Base-by-base conservation (phyloP, 176 grass and related monocot genomes). In the Rhynchospora tenuis region DNA sequence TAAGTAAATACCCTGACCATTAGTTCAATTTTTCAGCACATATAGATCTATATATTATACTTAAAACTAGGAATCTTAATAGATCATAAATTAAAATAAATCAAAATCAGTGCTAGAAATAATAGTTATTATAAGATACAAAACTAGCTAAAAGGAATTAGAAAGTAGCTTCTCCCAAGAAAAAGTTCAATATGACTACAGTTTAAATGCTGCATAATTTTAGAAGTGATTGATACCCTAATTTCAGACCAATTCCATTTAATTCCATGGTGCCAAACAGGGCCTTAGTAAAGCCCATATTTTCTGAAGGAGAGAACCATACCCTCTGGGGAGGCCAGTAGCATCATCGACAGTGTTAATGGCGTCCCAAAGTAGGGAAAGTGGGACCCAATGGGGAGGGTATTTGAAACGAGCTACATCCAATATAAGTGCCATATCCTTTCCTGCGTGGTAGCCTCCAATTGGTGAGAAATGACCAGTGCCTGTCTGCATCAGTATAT, bases 321-420 rank as follows among this genome's bases (percentile, higher is more conserved):
- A 95, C 95, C 95, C 95, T 79, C 95, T 91, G 51, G 68, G 79
- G 73, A 84, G 81, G 12, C 91, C 89, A 66, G 96, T 98, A 66
- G 91, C 79, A 70, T 95, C 84, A 86, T 98, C 96, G 55, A 85
- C 75, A 29, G 96, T 91, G 87, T 94, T 88, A 88, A 98, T 95
- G 50, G 95, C 95, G 82, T 95, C 90, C 92, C 95, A 98, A 75
- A 98, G 92, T 52, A 95, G 89, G 65, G 82, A n/a, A 77, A 98
- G 24, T 48, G 92, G 92, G 61, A 95, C 95, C 95, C 95, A 98
- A 57, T 98, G 95, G 2, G 95, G 91, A 72, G 92, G 92, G 78
- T 98, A 98, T 45, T 98, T 98, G 81, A 98, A 98, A 29, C 95
- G 91, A 4, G 95, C 95, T 3, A 95, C 92, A 84, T 98, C 95